Base-by-base conservation (phyloP, 495 filamentous ascomycete genomes). In the Penicillium pulvis region DNA sequence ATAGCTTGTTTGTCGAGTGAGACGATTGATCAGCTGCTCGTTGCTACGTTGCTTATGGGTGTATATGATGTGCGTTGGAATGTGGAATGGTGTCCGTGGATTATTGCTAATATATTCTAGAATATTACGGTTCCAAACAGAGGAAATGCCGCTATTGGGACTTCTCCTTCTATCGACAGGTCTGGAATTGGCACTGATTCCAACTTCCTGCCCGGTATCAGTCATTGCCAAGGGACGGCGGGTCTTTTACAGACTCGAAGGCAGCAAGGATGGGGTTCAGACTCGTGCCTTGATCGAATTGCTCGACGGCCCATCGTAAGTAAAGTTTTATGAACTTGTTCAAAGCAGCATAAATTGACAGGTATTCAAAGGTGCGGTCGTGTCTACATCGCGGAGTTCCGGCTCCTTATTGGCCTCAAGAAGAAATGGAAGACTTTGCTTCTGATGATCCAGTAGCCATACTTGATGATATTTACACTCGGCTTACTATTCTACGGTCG, bases 41-140 rank as follows among this genome's bases (percentile, higher is more conserved):
- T 73, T 33, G 61, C 72, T 4, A 67, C 62, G 12, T 63, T 73
- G 65, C 53, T 73, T 7, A 59, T 71, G 63, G 62, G 56, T 10
- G 56, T 23, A 26, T 75, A 75, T 46, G 62, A 74, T 52, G 67
- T 69, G 44, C 44, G 61, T 35, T 24, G 2, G 39, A 12, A 52
- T 35, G 5, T 35, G 19, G 14, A 4, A 10, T 51, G 12, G 2
- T 4, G 14, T 30, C 16, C 10, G 14, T 8, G 17, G 11, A 35
- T 35, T 12, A 4, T 35, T 30, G 50, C 44, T 49, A 23, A 26
- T 49, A 20, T 28, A 23, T 17, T 14, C n/a, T 17, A 59, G 53
- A 62, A 59, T 57, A 51, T 60, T 16, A 64, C 60, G 56, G n/a
- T 57, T 20, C 49, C 57, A 72, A 24, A 36, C 4, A 35, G n/a